Percentiles rank a stretch among this genome's conserved stretches.
These are phyloP conservation scores for Volvox carteri DNA, from an alignment of 163 green algal species.

Conservation along the genomic window DNA sequence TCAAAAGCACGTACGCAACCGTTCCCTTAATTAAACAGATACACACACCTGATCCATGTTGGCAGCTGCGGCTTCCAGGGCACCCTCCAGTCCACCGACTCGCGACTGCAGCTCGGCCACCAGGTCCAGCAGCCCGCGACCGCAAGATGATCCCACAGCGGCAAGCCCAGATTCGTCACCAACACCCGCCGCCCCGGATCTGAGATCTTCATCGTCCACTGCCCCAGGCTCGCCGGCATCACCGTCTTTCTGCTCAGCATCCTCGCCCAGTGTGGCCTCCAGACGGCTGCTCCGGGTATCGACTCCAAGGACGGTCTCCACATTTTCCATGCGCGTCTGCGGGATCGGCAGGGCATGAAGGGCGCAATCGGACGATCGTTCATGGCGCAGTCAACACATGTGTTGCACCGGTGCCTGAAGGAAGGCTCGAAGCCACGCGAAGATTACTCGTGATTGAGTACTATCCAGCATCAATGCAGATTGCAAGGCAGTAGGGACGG, in stretches of 20 bases:
- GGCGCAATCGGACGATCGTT: too few relatives aligned
- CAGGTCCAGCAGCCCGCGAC: slow-evolving; percentile 16
- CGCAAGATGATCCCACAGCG: neutral
- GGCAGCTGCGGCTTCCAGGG: neutral
- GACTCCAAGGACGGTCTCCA: slow-evolving; percentile 28
- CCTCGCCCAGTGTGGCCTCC: neutral
- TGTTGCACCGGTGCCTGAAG: too few relatives aligned
- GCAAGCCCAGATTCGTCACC: neutral
- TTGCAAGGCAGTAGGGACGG: too few relatives aligned
- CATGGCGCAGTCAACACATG: too few relatives aligned
- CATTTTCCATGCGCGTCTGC: neutral
- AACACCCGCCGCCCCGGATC: neutral
- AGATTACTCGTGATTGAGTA: too few relatives aligned
- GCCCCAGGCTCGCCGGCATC: neutral
- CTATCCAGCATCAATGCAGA: too few relatives aligned
- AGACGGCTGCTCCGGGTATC: neutral
- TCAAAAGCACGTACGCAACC: too few relatives aligned
- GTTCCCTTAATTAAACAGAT: too few relatives aligned
- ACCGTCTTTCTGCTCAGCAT: neutral
- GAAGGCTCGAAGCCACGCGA: too few relatives aligned
- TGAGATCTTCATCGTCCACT: neutral
- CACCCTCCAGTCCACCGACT: slow-evolving; percentile 16
- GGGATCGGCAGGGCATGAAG: too few relatives aligned
- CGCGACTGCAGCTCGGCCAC: slow-evolving; percentile 18
- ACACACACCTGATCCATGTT: slow-evolving; percentile 38